Evolutionary conservation across 306 rosid genomes (phyloP), one percentile per base, ranked within the genome.

Genomic region (Abrus pulchellus): DNA sequence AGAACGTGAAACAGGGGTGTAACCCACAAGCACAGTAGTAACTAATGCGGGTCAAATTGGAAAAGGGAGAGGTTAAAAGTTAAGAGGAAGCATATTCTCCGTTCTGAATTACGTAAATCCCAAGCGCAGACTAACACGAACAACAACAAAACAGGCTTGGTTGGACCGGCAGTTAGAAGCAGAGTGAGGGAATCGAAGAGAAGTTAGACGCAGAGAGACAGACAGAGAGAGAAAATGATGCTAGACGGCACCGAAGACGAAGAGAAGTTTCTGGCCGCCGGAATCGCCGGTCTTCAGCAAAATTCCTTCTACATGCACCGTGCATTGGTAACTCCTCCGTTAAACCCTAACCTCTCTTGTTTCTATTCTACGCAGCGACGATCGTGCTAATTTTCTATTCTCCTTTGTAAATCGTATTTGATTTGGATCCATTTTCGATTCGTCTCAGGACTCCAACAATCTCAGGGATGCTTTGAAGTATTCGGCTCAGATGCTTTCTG

Each of bases 401-500:
- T 10, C 9, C n/a, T 52, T 33, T 53, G 4, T 28, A 44, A 10
- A 61, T 64, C 64, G 20, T 32, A 43, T 67, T 74, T 73, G 40
- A 60, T 82, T 78, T 40, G 9, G 47, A 41, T 72, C 80, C 27
- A 6, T 72, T 80, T 76, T 30, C 20, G 67, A 20, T 87, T 82
- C 43, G 48, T 56, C 55, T 44, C 78, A 95, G 99, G 99, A 95
- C 71, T 93, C 99, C 13, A 95, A 95, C 62, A 95, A 95, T 89
- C 94, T 95, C 45, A 90, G 94, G 55, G 99, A 95, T 57, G 99
- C 99, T 40, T 82, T 95, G 85, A 95, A 93, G 81, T 95, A 90
- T 75, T 95, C 99, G 4, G 97, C 99, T 81, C 99, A 93, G 93
- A 93, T 94, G 99, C 97, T 94, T 9, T 94, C 99, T 70, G 99